Evolutionary conservation across 2,329 filamentous ascomycete species (phyloP).

Genomic region (Penicillium sclerotiorum): DNA sequence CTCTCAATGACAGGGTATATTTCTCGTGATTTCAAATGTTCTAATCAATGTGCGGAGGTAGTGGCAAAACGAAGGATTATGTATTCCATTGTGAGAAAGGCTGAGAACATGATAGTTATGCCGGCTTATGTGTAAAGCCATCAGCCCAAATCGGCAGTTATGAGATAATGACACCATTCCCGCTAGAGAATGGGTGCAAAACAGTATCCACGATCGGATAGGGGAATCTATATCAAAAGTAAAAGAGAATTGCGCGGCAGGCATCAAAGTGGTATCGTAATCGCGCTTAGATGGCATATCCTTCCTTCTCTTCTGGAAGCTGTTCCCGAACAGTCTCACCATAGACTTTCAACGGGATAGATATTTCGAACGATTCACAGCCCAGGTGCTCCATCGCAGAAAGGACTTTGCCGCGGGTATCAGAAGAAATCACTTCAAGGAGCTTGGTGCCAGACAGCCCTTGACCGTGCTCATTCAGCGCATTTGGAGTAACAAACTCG

Average conservation of each 20-base stretch:
- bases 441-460: constrained; percentile 53
- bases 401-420: constrained; percentile 76
- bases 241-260: constrained; percentile 12
- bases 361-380: constrained; percentile 89
- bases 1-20: too few species aligned
- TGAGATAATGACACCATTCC: too few species aligned
- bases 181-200: neutral
- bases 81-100: too few species aligned
- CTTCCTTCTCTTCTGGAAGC: constrained; percentile 42
- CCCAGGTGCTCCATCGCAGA: constrained; percentile 76
- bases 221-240: constrained; percentile 18
- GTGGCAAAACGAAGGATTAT: too few species aligned
- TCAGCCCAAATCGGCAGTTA: too few species aligned
- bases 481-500: constrained; percentile 83
- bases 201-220: constrained; percentile 8
- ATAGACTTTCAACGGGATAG: constrained; percentile 81
- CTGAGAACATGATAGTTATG: too few species aligned
- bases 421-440: constrained; percentile 76
- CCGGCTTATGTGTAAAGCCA: too few species aligned
- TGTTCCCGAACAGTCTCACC: constrained; percentile 55
- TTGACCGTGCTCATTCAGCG: constrained; percentile 39
- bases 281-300: constrained; percentile 40
- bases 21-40: too few species aligned
- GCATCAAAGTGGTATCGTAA: constrained; percentile 1
- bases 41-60: too few species aligned